Percentiles rank a stretch among this genome's conserved stretches.
phyloP scores from a whole-genome alignment of 768 basidiomycete genomes.

The Kwoniella mangroviensis region DNA sequence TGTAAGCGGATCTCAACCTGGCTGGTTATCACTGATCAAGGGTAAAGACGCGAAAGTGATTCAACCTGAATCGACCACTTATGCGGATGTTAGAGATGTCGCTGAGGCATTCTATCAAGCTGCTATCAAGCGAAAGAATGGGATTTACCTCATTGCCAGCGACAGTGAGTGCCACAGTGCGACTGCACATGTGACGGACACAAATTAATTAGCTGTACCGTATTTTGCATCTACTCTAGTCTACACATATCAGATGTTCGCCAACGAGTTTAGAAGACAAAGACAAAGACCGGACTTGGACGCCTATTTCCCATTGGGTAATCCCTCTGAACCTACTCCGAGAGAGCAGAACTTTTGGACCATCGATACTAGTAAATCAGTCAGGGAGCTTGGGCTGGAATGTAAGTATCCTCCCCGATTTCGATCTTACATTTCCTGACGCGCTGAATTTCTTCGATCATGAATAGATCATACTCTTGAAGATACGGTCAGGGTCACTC shows the following conservation, averaged over 20 bases:
- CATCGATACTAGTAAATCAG: slow-evolving; percentile 8
- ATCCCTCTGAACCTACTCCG: slow-evolving; percentile 11
- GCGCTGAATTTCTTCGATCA: not conserved
- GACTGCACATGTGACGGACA: too few species aligned
- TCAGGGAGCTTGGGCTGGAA: slow-evolving; percentile 22
- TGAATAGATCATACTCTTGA: slow-evolving; percentile 7
- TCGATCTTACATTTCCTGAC: not conserved
- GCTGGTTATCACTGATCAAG: slow-evolving; percentile 1
- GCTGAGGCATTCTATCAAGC: slow-evolving; percentile 32
- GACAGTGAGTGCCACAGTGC: too few species aligned
- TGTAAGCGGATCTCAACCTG: slow-evolving; percentile 2
- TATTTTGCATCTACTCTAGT: slow-evolving; percentile 4
- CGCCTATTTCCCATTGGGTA: slow-evolving; percentile 12
- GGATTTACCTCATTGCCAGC: slow-evolving; percentile 31
- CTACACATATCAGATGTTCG: slow-evolving; percentile 24
- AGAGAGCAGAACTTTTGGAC: not conserved
- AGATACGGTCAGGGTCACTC: slow-evolving; percentile 10
- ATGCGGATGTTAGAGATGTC: slow-evolving; percentile 19
- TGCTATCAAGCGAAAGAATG: slow-evolving; percentile 15
- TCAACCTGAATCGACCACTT: not conserved
- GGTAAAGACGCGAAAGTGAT: slow-evolving; percentile 5
- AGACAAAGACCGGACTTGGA: slow-evolving; percentile 28
- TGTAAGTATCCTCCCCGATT: slow-evolving; percentile 2
- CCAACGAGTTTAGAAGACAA: slow-evolving; percentile 15
- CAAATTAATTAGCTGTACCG: too few species aligned